Conservation (phyloP, 768 basidiomycete species). For the Asterophora parasitica region DNA sequence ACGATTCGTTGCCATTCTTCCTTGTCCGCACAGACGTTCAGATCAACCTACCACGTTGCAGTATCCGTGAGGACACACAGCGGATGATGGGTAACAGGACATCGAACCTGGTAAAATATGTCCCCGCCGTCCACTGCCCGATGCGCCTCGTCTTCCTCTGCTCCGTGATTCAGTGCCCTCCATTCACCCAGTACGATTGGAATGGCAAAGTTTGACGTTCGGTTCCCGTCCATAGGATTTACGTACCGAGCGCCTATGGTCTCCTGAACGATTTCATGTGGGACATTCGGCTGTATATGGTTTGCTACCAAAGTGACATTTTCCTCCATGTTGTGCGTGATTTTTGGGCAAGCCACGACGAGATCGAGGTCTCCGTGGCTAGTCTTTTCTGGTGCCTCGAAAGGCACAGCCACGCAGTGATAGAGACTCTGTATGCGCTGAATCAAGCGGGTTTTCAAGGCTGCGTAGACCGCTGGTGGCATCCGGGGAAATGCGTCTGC, state of each 20-base stretch:
- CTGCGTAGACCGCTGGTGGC: constrained; percentile 45
- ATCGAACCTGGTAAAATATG: constrained; percentile 38
- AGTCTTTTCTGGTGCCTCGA: constrained; percentile 59
- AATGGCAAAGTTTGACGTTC: constrained; percentile 63
- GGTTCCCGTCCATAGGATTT: constrained; percentile 44
- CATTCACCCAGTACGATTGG: constrained; percentile 36
- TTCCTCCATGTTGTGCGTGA: too few species aligned
- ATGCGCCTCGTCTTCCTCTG: constrained; percentile 26
- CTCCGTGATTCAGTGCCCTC: constrained; percentile 23
- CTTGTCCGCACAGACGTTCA: constrained; percentile 52
- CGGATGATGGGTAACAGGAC: too few species aligned
- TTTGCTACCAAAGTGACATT: too few species aligned
- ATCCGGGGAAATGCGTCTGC: constrained; percentile 55
- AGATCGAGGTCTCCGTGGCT: constrained; percentile 72
- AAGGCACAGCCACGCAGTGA: too few species aligned
- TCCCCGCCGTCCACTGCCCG: constrained; percentile 21
- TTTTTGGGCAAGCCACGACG: constrained; percentile 46
- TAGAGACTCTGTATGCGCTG: too few species aligned
- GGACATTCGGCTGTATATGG: constrained; percentile 18
- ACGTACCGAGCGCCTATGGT: constrained; percentile 45
- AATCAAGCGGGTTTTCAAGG: constrained; percentile 44
- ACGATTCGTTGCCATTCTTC: too few species aligned
- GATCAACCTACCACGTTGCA: constrained; percentile 46
- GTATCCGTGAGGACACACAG: not conserved
- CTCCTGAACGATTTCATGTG: constrained; percentile 32